Evolutionary conservation across 2,329 filamentous ascomycete genomes (phyloP).

Genomic region (Aspergillus proliferans): DNA sequence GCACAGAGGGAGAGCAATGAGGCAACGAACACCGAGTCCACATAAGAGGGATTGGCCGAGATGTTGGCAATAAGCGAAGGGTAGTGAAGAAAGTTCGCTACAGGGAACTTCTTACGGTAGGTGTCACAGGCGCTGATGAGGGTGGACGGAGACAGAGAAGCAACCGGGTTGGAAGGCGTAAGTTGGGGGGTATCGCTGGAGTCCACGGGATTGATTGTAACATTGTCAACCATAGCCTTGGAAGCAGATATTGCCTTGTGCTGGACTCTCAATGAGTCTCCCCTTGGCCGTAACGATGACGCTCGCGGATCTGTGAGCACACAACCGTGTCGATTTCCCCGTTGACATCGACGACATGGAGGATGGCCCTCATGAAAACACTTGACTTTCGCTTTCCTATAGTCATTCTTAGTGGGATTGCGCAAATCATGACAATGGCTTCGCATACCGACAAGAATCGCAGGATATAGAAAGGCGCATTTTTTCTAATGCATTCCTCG

Average conservation of each 20-base stretch:
- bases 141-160: slow-evolving; percentile 18
- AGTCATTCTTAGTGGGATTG: neutral
- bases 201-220: neutral
- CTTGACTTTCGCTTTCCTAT: slow-evolving; percentile 31
- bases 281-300: slow-evolving; percentile 2
- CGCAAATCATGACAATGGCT: neutral
- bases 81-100: slow-evolving; percentile 33
- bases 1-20: slow-evolving; percentile 29
- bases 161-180: slow-evolving; percentile 14
- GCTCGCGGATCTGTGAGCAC: slow-evolving; percentile 25
- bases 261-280: neutral
- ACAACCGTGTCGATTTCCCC: slow-evolving; percentile 18
- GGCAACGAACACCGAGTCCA: slow-evolving; percentile 30
- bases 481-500: neutral
- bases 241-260: neutral
- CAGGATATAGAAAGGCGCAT: slow-evolving; percentile 34
- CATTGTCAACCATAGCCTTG: neutral
- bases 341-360: slow-evolving; percentile 28
- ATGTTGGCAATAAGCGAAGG: slow-evolving; percentile 30
- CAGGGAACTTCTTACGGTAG: slow-evolving; percentile 32
- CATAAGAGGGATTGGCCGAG: slow-evolving; percentile 21
- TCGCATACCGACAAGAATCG: slow-evolving; percentile 25
- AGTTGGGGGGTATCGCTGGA: neutral
- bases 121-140: slow-evolving; percentile 30
- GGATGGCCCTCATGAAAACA: slow-evolving; percentile 29